phyloP scores from a whole-genome alignment of 1,139 yeast genomes.

The Yamadazyma atlantica region DNA sequence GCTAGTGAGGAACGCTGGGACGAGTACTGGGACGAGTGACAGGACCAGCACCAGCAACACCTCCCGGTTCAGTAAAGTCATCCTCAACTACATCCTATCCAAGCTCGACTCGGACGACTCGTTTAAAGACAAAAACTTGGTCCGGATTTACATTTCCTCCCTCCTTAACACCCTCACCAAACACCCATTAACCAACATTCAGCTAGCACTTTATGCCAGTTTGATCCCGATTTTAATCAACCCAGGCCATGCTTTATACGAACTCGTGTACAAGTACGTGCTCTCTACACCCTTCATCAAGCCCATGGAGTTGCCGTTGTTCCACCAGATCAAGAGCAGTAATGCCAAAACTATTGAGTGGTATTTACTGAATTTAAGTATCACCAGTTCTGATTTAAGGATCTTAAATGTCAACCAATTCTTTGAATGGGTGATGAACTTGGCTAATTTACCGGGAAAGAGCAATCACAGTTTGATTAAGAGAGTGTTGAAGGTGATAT shows the following conservation, averaged over 20 bases:
- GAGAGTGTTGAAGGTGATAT: slow-evolving; percentile 43
- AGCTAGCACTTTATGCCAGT: slow-evolving; percentile 40
- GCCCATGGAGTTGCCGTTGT: slow-evolving; percentile 64
- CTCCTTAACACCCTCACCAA: slow-evolving; percentile 51
- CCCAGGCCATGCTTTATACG: slow-evolving; percentile 75
- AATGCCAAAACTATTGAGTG: slow-evolving; percentile 13
- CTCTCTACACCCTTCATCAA: slow-evolving; percentile 57
- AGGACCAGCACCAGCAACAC: slow-evolving; percentile 25
- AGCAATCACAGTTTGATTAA: slow-evolving; percentile 40
- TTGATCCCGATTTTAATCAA: slow-evolving; percentile 57
- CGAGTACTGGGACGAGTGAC: too few species aligned
- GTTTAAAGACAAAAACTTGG: slow-evolving; percentile 60
- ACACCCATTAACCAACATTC: slow-evolving; percentile 28
- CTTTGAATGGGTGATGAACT: slow-evolving; percentile 65
- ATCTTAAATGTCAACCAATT: slow-evolving; percentile 14
- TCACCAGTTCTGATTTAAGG: slow-evolving; percentile 9
- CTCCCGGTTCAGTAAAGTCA: slow-evolving; percentile 14
- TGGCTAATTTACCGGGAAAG: slow-evolving; percentile 36
- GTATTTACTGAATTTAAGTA: slow-evolving; percentile 10
- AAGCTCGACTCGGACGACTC: slow-evolving; percentile 27
- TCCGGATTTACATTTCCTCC: slow-evolving; percentile 61
- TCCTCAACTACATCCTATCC: slow-evolving; percentile 44
- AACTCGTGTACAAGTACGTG: slow-evolving; percentile 61
- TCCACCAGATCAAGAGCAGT: slow-evolving; percentile 16
- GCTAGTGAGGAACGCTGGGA: too few species aligned